These are phyloP conservation scores for Talaromyces stipitatus DNA, from an alignment of 495 filamentous ascomycete genomes.

Conservation along the genomic window DNA sequence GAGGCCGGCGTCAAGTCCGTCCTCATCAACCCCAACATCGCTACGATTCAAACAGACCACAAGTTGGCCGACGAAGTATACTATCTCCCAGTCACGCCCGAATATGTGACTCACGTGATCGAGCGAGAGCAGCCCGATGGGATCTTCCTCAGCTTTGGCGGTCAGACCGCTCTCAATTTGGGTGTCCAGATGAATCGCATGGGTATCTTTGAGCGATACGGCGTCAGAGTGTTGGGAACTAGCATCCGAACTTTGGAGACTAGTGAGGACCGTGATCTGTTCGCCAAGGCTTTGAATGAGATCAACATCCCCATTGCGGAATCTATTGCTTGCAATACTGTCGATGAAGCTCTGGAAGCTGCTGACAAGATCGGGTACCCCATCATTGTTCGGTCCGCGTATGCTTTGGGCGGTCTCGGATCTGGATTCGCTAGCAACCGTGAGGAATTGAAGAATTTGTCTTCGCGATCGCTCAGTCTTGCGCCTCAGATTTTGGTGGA, in stretches of 20 bases:
- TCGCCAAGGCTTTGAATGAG: conserved; percentile 83
- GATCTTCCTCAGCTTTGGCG: conserved; percentile 93
- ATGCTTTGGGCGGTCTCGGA: conserved; percentile 89
- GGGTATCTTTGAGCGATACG: conserved; percentile 90
- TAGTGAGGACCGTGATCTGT: conserved; percentile 92
- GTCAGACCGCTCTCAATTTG: conserved; percentile 91
- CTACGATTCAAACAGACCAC: conserved; percentile 96
- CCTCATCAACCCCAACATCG: conserved; percentile 97
- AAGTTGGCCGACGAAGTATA: conserved; percentile 97
- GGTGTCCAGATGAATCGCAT: conserved; percentile 96
- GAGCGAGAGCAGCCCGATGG: conserved; percentile 86
- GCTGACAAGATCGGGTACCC: conserved; percentile 86
- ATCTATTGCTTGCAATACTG: conserved; percentile 81
- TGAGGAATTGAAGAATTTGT: conserved; percentile 86
- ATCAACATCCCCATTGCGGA: conserved; percentile 96
- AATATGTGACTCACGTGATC: conserved; percentile 97
- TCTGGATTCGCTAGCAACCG: conserved; percentile 95
- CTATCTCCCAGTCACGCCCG: conserved; percentile 93
- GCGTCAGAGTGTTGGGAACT: conserved; percentile 89
- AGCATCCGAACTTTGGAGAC: conserved; percentile 90
- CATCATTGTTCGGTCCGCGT: conserved; percentile 94
- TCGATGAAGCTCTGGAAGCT: conserved; percentile 85
- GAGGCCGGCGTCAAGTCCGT: conserved; percentile 92
- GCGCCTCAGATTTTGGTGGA: conserved; percentile 95
- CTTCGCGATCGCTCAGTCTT: conserved; percentile 87